phyloP scores from a whole-genome alignment of 1,139 yeast genomes.

The Pneumocystis jirovecii region DNA sequence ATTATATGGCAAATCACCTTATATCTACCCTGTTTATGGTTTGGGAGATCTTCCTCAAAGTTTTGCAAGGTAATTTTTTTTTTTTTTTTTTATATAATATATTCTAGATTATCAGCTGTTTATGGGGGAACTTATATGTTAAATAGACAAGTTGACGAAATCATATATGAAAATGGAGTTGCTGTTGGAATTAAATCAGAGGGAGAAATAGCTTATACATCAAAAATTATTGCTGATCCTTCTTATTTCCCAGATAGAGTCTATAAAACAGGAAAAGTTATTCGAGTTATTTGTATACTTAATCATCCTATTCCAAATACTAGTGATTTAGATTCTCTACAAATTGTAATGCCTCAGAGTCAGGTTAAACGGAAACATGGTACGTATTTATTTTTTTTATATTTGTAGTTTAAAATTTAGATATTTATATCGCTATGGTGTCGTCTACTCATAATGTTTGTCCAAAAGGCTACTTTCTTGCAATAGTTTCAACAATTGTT shows the following conservation, averaged over 20 bases:
- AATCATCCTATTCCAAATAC: constrained; percentile 84
- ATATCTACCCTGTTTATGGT: constrained; percentile 89
- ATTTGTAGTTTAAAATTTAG: neutral
- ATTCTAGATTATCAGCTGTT: constrained; percentile 55
- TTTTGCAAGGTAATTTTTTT: constrained; percentile 47
- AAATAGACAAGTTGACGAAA: constrained; percentile 87
- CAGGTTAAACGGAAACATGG: constrained; percentile 84
- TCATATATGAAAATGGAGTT: constrained; percentile 57
- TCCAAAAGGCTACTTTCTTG: constrained; percentile 78
- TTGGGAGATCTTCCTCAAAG: constrained; percentile 98
- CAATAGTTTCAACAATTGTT: constrained; percentile 85
- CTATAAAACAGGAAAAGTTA: constrained; percentile 71
- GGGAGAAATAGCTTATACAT: constrained; percentile 84
- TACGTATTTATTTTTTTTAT: neutral
- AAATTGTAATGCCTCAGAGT: constrained; percentile 89
- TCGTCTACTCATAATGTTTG: constrained; percentile 86
- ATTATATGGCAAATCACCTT: constrained; percentile 75
- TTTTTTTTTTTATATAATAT: neutral
- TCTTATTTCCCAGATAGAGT: constrained; percentile 92
- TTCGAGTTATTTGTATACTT: constrained; percentile 86
- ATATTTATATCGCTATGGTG: constrained; percentile 82
- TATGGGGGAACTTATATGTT: constrained; percentile 98
- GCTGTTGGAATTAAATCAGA: constrained; percentile 80
- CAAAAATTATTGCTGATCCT: constrained; percentile 92
- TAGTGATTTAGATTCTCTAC: constrained; percentile 72